phyloP scores from a whole-genome alignment of 768 basidiomycete genomes.

The Chiua virens region DNA sequence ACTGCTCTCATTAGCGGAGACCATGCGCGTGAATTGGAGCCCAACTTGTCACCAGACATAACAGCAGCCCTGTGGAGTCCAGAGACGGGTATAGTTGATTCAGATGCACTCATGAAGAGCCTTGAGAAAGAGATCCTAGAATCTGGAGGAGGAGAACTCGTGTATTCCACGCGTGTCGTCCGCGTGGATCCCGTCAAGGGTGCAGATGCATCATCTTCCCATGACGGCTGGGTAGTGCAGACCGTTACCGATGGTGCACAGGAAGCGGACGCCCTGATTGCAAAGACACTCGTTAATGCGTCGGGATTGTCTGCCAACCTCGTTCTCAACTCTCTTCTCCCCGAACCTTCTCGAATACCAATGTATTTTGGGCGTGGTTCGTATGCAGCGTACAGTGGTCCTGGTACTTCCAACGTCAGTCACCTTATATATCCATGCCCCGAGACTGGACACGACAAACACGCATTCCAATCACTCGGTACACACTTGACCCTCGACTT shows the following conservation, averaged over 20 bases:
- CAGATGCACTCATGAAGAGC: slow-evolving; percentile 79
- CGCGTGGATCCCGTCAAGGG: slow-evolving; percentile 69
- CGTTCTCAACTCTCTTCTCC: slow-evolving; percentile 69
- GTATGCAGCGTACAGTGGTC: slow-evolving; percentile 85
- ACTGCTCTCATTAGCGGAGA: slow-evolving; percentile 67
- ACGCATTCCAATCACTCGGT: slow-evolving; percentile 82
- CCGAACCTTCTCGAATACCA: slow-evolving; percentile 55
- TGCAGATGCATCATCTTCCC: slow-evolving; percentile 29
- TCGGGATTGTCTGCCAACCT: slow-evolving; percentile 73
- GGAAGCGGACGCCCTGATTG: slow-evolving; percentile 64
- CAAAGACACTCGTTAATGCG: slow-evolving; percentile 79
- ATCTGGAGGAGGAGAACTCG: slow-evolving; percentile 66
- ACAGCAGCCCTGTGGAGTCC: slow-evolving; percentile 76
- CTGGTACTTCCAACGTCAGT: slow-evolving; percentile 62
- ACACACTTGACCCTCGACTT: slow-evolving; percentile 91
- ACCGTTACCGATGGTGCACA: slow-evolving; percentile 54
- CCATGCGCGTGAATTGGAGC: slow-evolving; percentile 74
- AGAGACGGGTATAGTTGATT: slow-evolving; percentile 88
- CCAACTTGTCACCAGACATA: slow-evolving; percentile 74
- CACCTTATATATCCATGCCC: slow-evolving; percentile 94
- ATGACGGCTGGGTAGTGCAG: slow-evolving; percentile 88
- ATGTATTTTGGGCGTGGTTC: slow-evolving; percentile 84
- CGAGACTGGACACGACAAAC: slow-evolving; percentile 51
- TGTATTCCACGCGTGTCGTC: slow-evolving; percentile 79
- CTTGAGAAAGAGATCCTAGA: slow-evolving; percentile 81